Conservation (phyloP, 2,329 filamentous ascomycete species). For the Stenocarpella maydis region DNA sequence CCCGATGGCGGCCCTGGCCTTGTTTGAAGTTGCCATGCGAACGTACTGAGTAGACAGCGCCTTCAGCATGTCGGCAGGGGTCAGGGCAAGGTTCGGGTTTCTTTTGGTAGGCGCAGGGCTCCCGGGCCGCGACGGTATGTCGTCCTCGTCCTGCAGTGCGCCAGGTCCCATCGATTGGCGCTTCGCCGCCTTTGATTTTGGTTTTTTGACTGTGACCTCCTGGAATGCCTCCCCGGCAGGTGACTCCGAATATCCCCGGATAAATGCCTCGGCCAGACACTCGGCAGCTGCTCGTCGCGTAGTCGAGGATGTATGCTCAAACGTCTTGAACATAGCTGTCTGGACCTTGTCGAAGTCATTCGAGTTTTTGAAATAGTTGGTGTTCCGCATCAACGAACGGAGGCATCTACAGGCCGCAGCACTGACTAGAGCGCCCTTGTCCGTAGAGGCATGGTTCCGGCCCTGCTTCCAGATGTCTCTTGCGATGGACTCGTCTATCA, state of each 20-base stretch:
- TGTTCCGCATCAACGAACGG: slow-evolving; percentile 74
- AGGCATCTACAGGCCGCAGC: slow-evolving; percentile 82
- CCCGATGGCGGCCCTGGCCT: slow-evolving; percentile 81
- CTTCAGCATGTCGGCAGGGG: slow-evolving; percentile 79
- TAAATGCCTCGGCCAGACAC: slow-evolving; percentile 82
- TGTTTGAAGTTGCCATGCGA: slow-evolving; percentile 79
- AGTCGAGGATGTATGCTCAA: slow-evolving; percentile 78
- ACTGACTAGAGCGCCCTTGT: slow-evolving; percentile 86
- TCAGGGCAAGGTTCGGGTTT: slow-evolving; percentile 75
- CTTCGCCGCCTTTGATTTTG: slow-evolving; percentile 67
- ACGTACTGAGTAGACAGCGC: slow-evolving; percentile 84
- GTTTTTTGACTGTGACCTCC: slow-evolving; percentile 70
- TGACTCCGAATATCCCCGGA: slow-evolving; percentile 78
- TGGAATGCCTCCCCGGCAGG: slow-evolving; percentile 54
- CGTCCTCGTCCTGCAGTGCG: slow-evolving; percentile 76
- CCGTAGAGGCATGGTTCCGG: slow-evolving; percentile 75
- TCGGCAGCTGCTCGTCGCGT: slow-evolving; percentile 88
- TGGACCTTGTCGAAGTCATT: slow-evolving; percentile 92
- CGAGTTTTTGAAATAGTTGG: slow-evolving; percentile 84
- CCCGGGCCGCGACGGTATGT: slow-evolving; percentile 69
- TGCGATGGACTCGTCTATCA: slow-evolving; percentile 84
- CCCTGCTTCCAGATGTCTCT: slow-evolving; percentile 94
- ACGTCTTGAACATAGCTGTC: slow-evolving; percentile 81
- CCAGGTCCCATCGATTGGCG: slow-evolving; percentile 67
- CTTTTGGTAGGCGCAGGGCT: slow-evolving; percentile 79